Evolutionary conservation across 768 basidiomycete genomes (phyloP).

Genomic region (Xerocomellus chrysenteron): DNA sequence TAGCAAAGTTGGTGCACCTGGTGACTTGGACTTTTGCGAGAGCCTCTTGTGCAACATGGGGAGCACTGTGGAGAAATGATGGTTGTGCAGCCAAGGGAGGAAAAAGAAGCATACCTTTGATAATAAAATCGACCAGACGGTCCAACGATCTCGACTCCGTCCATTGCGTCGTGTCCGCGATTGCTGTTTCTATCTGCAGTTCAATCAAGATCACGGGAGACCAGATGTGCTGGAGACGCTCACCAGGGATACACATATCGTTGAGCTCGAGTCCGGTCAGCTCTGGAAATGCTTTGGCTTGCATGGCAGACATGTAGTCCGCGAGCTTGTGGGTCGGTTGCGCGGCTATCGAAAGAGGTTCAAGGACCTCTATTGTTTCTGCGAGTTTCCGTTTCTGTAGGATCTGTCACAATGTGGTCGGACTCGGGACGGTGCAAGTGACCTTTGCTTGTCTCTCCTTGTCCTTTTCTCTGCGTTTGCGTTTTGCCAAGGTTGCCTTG

Average conservation of each 20-base stretch:
- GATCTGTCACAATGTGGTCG: constrained; percentile 8
- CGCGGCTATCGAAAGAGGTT: constrained; percentile 48
- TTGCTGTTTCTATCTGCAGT: constrained; percentile 63
- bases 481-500: constrained; percentile 45
- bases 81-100: background rate
- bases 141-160: constrained; percentile 70
- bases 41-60: constrained; percentile 70
- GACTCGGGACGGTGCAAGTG: constrained; percentile 14
- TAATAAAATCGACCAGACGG: constrained; percentile 71
- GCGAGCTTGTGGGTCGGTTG: constrained; percentile 58
- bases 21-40: constrained; percentile 69
- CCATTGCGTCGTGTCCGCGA: constrained; percentile 77
- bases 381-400: constrained; percentile 64
- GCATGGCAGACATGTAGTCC: constrained; percentile 62
- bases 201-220: constrained; percentile 42
- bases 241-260: constrained; percentile 78
- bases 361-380: constrained; percentile 40
- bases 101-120: constrained; percentile 49
- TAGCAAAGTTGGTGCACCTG: constrained; percentile 84
- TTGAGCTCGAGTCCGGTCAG: constrained; percentile 76
- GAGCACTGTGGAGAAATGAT: constrained; percentile 43
- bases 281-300: constrained; percentile 66
- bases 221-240: constrained; percentile 22
- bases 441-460: constrained; percentile 76
- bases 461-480: constrained; percentile 71